These are phyloP conservation scores for Euphorbia schlechtendalii DNA, from an alignment of 441 rosid species.

Conservation along the genomic window DNA sequence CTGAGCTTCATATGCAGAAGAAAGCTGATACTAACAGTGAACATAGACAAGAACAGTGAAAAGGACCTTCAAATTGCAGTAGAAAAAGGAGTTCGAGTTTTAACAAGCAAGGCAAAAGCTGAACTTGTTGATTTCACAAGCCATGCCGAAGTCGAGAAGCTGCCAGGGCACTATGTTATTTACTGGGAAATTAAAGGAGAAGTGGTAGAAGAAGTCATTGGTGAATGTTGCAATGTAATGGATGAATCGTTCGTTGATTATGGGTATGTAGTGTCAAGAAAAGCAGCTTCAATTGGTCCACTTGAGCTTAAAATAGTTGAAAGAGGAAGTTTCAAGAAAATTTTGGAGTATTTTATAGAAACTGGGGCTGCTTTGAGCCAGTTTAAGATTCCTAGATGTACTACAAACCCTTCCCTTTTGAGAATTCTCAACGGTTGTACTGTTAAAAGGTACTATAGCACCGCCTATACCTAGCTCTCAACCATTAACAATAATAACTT, in stretches of 20 bases:
- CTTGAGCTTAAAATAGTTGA: constrained; percentile 67
- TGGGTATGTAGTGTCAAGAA: constrained; percentile 77
- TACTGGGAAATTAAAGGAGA: constrained; percentile 86
- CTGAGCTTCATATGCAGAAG: constrained; percentile 75
- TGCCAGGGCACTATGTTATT: constrained; percentile 80
- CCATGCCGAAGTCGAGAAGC: constrained; percentile 46
- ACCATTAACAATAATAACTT: too few species aligned
- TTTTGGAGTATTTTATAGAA: constrained; percentile 56
- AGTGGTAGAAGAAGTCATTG: constrained; percentile 50
- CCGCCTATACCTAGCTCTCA: constrained; percentile 34
- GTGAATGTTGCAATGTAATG: constrained; percentile 64
- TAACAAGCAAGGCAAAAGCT: constrained; percentile 32
- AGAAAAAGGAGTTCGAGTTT: constrained; percentile 47
- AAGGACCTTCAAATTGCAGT: constrained; percentile 77
- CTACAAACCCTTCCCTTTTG: constrained; percentile 45
- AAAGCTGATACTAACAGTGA: constrained; percentile 62
- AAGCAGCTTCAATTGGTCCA: constrained; percentile 62
- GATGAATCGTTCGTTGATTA: constrained; percentile 66
- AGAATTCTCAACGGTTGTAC: constrained; percentile 54
- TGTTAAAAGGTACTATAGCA: constrained; percentile 51
- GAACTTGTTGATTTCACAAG: constrained; percentile 85
- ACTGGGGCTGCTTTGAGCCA: constrained; percentile 78
- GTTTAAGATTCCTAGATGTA: constrained; percentile 91
- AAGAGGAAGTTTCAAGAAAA: constrained; percentile 63
- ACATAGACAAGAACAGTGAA: constrained; percentile 91